phyloP scores from a whole-genome alignment of 345 rosid species.

The Excoecaria cochinchinensis region DNA sequence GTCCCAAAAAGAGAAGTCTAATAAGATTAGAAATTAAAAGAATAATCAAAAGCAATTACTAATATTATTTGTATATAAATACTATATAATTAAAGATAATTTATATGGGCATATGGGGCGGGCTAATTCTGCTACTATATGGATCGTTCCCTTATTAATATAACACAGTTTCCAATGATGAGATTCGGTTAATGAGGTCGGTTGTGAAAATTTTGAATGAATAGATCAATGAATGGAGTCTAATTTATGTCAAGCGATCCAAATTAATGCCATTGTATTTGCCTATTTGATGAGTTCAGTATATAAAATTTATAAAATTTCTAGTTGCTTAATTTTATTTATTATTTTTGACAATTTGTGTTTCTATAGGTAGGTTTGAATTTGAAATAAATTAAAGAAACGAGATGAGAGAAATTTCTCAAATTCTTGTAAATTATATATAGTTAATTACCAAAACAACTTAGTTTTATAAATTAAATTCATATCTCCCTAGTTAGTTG shows the following conservation, averaged over 20 bases:
- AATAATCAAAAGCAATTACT: not conserved
- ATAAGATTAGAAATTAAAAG: not conserved
- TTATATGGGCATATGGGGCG: slow-evolving; percentile 7
- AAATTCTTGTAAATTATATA: not conserved
- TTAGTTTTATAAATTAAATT: too few relatives aligned
- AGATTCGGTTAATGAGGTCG: slow-evolving; percentile 33
- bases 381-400: too few relatives aligned
- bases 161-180: slow-evolving; percentile 19
- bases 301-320: not conserved
- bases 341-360: not conserved
- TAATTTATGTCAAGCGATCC: slow-evolving; percentile 16
- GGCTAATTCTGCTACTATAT: not conserved
- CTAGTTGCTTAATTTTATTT: not conserved
- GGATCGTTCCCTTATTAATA: slow-evolving; percentile 3
- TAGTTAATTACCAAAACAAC: too few relatives aligned
- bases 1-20: not conserved
- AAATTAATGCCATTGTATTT: slow-evolving; percentile 20
- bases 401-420: not conserved
- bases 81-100: not conserved
- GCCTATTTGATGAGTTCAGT: not conserved
- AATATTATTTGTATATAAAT: not conserved
- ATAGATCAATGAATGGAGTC: slow-evolving; percentile 3
- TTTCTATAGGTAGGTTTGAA: not conserved
- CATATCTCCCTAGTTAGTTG: too few relatives aligned
- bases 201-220: slow-evolving; percentile 18